These are phyloP conservation scores for Cynara cardunculus DNA, from an alignment of 129 eudicot genomes.

Conservation along the genomic window DNA sequence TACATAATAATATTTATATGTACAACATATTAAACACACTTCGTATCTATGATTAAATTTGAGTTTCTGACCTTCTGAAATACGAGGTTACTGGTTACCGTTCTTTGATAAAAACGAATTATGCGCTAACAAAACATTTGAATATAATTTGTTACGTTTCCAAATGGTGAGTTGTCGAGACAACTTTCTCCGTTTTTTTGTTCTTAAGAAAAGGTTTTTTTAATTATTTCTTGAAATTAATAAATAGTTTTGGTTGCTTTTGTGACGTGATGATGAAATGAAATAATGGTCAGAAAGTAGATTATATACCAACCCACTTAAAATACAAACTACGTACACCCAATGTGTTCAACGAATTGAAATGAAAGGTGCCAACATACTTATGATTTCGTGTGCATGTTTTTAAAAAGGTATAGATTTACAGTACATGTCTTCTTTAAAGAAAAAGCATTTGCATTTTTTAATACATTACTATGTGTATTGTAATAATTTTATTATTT, in stretches of 20 bases:
- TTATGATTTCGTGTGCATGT: constrained; percentile 14
- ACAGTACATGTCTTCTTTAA: constrained; percentile 23
- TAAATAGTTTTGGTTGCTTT: constrained; percentile 14
- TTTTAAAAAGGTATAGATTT: background rate
- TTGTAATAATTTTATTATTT: background rate
- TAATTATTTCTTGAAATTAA: background rate
- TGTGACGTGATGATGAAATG: constrained; percentile 26
- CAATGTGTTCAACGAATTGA: background rate
- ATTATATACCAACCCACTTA: constrained; percentile 32
- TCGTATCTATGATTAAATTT: too few relatives aligned
- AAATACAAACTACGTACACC: constrained; percentile 15
- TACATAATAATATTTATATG: too few relatives aligned
- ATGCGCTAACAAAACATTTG: too few relatives aligned
- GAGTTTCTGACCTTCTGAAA: too few relatives aligned
- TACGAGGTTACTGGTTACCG: too few relatives aligned
- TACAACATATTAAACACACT: too few relatives aligned
- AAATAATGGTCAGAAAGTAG: constrained; percentile 25
- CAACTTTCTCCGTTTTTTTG: background rate
- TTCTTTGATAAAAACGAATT: background rate
- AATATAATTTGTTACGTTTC: background rate
- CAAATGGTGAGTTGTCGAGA: background rate
- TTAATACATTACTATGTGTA: background rate
- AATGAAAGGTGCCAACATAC: constrained; percentile 16
- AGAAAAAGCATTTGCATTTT: constrained; percentile 4
- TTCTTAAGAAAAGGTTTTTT: background rate